Base-by-base conservation (phyloP, 768 basidiomycete species). In the Kwoniella sp. region DNA sequence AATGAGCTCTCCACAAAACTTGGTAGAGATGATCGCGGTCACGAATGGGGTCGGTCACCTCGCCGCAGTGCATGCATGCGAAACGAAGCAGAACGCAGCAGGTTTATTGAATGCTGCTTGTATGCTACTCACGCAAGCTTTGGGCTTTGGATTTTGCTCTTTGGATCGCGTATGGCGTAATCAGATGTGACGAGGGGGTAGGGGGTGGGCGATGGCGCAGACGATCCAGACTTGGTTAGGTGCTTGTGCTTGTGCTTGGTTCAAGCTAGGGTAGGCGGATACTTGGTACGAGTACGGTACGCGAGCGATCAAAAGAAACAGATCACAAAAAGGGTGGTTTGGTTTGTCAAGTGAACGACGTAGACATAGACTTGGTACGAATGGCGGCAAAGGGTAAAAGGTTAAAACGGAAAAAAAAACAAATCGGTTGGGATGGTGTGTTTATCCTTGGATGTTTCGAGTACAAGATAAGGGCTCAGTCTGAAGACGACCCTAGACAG, bases 291-390 rank as follows among this genome's bases (percentile, higher is more conserved):
- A n/a, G n/a, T n/a, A n/a, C n/a, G n/a, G n/a, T 13, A 13, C 33
- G 33, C 7, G 6, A 6, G 33, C 33, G 7, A 13, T 33, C 13
- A 13, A 13, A 13, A 6, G 33, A 33, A 44, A 44, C 40, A 44
- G n/a, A 44, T 6, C 40, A 44, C 40, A 44, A 44, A 44, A 44
- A 44, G 40, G 40, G 40, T 44, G 40, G n/a, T n/a, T n/a, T n/a
- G n/a, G n/a, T n/a, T n/a, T n/a, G n/a, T n/a, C n/a, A n/a, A n/a
- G n/a, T n/a, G 40, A 15, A 44, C 40, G 40, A 44, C 40, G 40
- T 44, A 44, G 40, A 19, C 17, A 19, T 44, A 19, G 40, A 9
- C 7, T 3, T 44, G 17, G 40, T 19, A 19, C 17, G 33, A 6
- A 33, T 19, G 40, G 10, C 40, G 40, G 40, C 40, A 19, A 44